Evolutionary conservation across 2,329 filamentous ascomycete species (phyloP).

Genomic region (Colletotrichum aenigma): DNA sequence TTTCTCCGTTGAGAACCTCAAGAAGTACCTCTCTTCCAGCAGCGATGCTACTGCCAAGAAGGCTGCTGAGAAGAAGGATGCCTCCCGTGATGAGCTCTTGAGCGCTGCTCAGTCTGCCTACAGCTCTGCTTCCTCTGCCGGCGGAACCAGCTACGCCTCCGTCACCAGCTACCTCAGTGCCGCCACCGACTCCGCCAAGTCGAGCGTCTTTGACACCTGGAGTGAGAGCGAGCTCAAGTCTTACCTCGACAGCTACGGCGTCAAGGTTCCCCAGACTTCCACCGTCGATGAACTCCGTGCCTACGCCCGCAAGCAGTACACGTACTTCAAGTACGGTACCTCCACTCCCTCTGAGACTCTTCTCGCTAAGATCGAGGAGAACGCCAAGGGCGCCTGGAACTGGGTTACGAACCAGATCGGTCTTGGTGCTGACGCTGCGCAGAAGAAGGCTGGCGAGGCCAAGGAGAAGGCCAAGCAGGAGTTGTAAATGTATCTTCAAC

Average conservation of each 20-base stretch:
- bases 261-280: slow-evolving; percentile 70
- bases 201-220: slow-evolving; percentile 74
- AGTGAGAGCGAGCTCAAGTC: slow-evolving; percentile 75
- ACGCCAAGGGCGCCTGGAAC: slow-evolving; percentile 50
- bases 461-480: slow-evolving; percentile 49
- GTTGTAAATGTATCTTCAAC: slow-evolving; percentile 39
- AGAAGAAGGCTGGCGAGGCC: slow-evolving; percentile 46
- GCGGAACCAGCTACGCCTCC: slow-evolving; percentile 65
- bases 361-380: slow-evolving; percentile 65
- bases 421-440: slow-evolving; percentile 50
- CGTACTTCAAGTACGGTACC: slow-evolving; percentile 79
- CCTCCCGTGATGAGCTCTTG: slow-evolving; percentile 75
- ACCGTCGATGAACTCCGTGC: slow-evolving; percentile 73
- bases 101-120: slow-evolving; percentile 67
- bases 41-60: slow-evolving; percentile 62
- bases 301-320: slow-evolving; percentile 72
- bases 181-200: slow-evolving; percentile 69
- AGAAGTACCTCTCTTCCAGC: slow-evolving; percentile 56
- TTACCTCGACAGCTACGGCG: slow-evolving; percentile 80
- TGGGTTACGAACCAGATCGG: slow-evolving; percentile 57
- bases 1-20: slow-evolving; percentile 73
- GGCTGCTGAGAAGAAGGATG: slow-evolving; percentile 64
- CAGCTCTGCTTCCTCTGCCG: slow-evolving; percentile 60
- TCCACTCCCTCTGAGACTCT: slow-evolving; percentile 68
- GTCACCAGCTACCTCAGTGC: slow-evolving; percentile 73